These are phyloP conservation scores for Zostera marina DNA, from an alignment of 116 monocot species.

Conservation along the genomic window DNA sequence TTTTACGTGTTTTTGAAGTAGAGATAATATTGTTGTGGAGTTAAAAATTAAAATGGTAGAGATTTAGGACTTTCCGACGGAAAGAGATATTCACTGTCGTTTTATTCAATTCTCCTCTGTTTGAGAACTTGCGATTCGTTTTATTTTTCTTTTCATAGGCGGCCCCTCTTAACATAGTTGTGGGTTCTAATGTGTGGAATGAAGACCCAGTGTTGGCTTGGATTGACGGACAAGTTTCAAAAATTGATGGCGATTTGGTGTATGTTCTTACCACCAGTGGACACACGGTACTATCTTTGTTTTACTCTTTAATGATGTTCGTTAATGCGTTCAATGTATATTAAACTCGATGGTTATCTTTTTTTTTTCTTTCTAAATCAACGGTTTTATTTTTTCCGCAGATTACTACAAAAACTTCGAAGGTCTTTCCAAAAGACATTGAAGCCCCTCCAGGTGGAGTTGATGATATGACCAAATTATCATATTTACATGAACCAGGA, in stretches of 20 bases:
- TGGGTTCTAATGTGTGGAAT: slow-evolving; percentile 82
- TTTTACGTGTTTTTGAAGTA: too few relatives aligned
- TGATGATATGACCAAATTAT: slow-evolving; percentile 8
- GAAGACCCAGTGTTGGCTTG: slow-evolving; percentile 62
- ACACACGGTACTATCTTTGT: too few relatives aligned
- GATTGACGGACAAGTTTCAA: slow-evolving; percentile 73
- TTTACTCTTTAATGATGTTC: too few relatives aligned
- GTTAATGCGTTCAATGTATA: too few relatives aligned
- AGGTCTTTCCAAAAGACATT: neutral
- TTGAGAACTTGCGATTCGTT: neutral
- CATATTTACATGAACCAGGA: slow-evolving; percentile 5
- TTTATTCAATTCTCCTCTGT: neutral
- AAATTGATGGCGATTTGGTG: slow-evolving; percentile 53
- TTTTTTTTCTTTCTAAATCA: too few relatives aligned
- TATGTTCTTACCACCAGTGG: too few relatives aligned
- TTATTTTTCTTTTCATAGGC: slow-evolving; percentile 19
- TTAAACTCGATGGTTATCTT: too few relatives aligned
- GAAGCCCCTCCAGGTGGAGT: slow-evolving; percentile 6
- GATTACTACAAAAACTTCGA: neutral
- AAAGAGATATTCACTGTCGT: neutral
- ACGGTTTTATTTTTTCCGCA: neutral
- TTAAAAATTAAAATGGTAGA: neutral
- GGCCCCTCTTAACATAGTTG: slow-evolving; percentile 41
- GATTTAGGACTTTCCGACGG: neutral
- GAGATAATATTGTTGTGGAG: neutral